These are phyloP conservation scores for Amylocarpus encephaloides DNA, from an alignment of 2,329 filamentous ascomycete species.

Conservation along the genomic window DNA sequence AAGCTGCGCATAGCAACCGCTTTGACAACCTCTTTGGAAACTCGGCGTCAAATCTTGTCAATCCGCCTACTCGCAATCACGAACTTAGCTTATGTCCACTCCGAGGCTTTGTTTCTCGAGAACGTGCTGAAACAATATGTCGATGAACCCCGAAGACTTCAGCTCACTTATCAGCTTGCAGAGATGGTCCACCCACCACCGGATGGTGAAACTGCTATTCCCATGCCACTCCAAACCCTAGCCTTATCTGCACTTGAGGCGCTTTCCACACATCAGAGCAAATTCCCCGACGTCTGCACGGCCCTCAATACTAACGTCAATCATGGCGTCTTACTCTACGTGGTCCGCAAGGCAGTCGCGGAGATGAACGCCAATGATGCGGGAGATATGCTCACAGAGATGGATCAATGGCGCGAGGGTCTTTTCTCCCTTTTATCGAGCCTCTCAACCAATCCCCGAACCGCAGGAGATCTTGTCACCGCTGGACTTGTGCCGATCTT, in stretches of 20 bases:
- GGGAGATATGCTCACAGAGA: constrained; percentile 55
- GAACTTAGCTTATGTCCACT: constrained; percentile 85
- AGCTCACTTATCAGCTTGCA: constrained; percentile 85
- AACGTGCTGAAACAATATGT: constrained; percentile 81
- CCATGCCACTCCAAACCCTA: constrained; percentile 72
- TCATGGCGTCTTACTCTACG: constrained; percentile 88
- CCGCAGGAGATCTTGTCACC: constrained; percentile 76
- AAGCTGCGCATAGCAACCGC: constrained; percentile 79
- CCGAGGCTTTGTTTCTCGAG: constrained; percentile 75
- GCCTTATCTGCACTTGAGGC: constrained; percentile 78
- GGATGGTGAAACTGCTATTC: constrained; percentile 60
- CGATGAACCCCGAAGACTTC: constrained; percentile 81
- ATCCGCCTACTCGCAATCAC: constrained; percentile 81
- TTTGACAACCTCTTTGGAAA: constrained; percentile 57
- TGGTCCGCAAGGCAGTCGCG: constrained; percentile 83
- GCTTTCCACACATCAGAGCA: constrained; percentile 73
- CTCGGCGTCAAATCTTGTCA: constrained; percentile 69
- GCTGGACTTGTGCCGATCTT: constrained; percentile 86
- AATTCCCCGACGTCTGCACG: constrained; percentile 74
- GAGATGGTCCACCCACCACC: constrained; percentile 82
- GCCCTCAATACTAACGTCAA: constrained; percentile 95
- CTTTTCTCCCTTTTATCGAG: constrained; percentile 83
- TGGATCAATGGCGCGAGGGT: constrained; percentile 84
- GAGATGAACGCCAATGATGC: constrained; percentile 63
- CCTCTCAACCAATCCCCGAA: constrained; percentile 66